These are phyloP conservation scores for Cucurbita argyrosperma DNA, from an alignment of 306 rosid genomes.

Conservation along the genomic window DNA sequence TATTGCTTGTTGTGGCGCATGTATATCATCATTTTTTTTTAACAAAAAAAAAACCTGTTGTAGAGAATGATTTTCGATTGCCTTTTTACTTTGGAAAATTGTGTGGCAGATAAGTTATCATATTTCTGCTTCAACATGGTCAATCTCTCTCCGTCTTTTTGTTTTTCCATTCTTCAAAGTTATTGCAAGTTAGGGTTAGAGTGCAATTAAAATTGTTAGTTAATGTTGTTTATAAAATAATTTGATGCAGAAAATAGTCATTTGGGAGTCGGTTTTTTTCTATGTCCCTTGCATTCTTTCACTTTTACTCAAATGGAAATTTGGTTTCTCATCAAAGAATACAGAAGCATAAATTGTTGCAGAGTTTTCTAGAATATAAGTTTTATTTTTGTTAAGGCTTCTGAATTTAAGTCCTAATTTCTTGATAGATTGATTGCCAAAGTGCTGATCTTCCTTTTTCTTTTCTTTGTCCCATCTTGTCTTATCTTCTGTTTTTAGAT, in stretches of 20 bases:
- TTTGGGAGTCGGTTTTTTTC: not conserved
- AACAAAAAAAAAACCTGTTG: not conserved
- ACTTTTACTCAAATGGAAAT: not conserved
- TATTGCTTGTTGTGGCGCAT: not conserved
- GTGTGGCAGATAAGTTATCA: not conserved
- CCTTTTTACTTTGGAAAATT: not conserved
- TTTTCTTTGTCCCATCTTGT: not conserved
- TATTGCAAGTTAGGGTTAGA: not conserved
- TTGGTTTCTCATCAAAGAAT: not conserved
- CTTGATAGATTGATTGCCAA: not conserved
- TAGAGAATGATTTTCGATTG: not conserved
- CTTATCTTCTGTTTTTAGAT: not conserved
- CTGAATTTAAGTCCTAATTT: not conserved
- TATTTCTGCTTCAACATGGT: not conserved
- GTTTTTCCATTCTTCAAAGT: not conserved
- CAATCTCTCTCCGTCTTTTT: not conserved
- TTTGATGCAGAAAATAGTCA: not conserved
- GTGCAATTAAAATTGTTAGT: not conserved
- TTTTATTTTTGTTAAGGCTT: no score
- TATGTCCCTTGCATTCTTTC: not conserved
- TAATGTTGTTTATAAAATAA: not conserved
- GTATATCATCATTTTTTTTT: not conserved
- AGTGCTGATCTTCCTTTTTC: not conserved
- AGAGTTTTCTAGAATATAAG: not conserved
- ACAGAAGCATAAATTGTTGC: not conserved